phyloP scores from a whole-genome alignment of 1,139 yeast genomes.

The Blastobotrys arbuscula region DNA sequence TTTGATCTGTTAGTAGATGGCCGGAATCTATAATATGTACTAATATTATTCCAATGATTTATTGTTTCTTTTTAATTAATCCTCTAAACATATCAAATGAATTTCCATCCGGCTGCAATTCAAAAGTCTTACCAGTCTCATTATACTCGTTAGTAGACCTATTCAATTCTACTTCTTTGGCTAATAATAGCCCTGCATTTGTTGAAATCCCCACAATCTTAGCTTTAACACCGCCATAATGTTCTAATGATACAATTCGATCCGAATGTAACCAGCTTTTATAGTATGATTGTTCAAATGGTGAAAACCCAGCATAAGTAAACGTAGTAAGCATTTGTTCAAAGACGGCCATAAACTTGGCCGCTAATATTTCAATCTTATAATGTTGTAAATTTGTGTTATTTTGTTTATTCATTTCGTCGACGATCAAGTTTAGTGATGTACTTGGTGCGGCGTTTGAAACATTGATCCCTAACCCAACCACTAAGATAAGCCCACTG shows the following conservation, averaged over 20 bases:
- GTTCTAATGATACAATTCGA: constrained; percentile 51
- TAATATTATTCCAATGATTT: neutral
- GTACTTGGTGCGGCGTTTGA: constrained; percentile 88
- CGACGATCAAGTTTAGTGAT: constrained; percentile 67
- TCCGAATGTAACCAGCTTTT: constrained; percentile 77
- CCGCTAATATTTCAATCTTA: constrained; percentile 59
- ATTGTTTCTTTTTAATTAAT: constrained; percentile 57
- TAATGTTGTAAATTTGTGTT: constrained; percentile 39
- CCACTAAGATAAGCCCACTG: constrained; percentile 51
- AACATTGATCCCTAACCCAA: constrained; percentile 87
- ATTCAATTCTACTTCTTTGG: constrained; percentile 51
- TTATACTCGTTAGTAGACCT: constrained; percentile 24
- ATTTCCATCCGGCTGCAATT: constrained; percentile 95
- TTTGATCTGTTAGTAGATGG: no score
- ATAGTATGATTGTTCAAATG: constrained; percentile 71
- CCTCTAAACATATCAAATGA: constrained; percentile 95
- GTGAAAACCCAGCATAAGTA: constrained; percentile 56
- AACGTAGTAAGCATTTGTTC: constrained; percentile 58
- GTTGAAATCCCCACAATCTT: constrained; percentile 72
- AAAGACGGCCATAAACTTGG: constrained; percentile 60
- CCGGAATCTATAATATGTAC: neutral
- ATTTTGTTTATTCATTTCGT: constrained; percentile 48
- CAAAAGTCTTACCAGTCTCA: constrained; percentile 49
- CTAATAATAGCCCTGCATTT: constrained; percentile 78
- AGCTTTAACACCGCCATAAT: constrained; percentile 50